These are phyloP conservation scores for Penicillium italicum DNA, from an alignment of 2,329 filamentous ascomycete species.

Conservation along the genomic window DNA sequence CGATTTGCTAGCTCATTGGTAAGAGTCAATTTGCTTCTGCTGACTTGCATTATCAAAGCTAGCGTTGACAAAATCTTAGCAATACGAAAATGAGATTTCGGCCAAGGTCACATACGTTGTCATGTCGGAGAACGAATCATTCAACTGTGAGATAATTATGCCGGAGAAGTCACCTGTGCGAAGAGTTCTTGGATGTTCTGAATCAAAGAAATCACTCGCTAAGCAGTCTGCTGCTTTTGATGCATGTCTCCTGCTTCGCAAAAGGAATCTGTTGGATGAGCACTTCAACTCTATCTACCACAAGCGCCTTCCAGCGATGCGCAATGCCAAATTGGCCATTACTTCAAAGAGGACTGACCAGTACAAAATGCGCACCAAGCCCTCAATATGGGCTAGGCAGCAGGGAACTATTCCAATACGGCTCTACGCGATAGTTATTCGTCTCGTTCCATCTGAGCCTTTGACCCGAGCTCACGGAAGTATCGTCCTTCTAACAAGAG, in stretches of 20 bases:
- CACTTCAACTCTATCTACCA: conserved; percentile 69
- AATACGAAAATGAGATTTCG: conserved; percentile 47
- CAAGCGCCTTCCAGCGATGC: conserved; percentile 71
- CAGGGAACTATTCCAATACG: conserved; percentile 46
- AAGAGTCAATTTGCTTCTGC: conserved; percentile 10
- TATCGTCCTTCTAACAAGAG: conserved; percentile 68
- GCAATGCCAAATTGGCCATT: conserved; percentile 83
- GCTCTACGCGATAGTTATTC: conserved; percentile 62
- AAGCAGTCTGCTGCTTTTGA: conserved; percentile 88
- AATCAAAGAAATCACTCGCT: conserved; percentile 69
- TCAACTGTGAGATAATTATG: conserved; percentile 72
- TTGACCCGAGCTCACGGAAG: conserved; percentile 60
- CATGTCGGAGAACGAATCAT: conserved; percentile 55
- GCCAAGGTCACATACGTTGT: conserved; percentile 61
- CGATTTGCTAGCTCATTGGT: conserved; percentile 69
- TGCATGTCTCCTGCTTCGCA: conserved; percentile 67
- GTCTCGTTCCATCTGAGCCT: conserved; percentile 54
- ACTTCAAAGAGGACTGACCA: conserved; percentile 68
- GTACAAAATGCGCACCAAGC: conserved; percentile 78
- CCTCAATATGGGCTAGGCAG: conserved; percentile 62
- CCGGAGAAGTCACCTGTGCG: conserved; percentile 71
- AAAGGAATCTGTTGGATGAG: conserved; percentile 65
- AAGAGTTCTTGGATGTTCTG: conserved; percentile 60
- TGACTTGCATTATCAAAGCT: not conserved
- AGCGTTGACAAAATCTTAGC: conserved; percentile 26